Evolutionary conservation across 148 eudicot genomes (phyloP), one percentile per base, ranked within the genome.

Genomic region (Polygonum aviculare): DNA sequence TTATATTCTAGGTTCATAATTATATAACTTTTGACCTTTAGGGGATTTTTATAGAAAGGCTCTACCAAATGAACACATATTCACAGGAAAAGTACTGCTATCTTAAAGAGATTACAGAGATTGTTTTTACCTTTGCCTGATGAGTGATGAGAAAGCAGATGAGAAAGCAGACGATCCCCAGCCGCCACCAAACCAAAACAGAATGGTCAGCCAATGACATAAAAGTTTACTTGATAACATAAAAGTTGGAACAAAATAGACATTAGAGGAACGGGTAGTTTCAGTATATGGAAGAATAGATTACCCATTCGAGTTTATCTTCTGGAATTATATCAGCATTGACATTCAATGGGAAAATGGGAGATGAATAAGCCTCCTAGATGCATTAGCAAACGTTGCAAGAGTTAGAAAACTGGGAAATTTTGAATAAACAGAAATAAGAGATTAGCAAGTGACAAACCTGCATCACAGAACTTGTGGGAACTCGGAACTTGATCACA

Each of bases 401-500:
- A 11, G 19, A 21, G 75, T 22, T 26, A 72, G 36, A 41, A 72
- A 41, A 72, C 33, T 12, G 11, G 54, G 36, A 45, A 45, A 19
- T 21, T 21, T 31, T n/a, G 10, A 33, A 22, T 72, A 21, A 72
- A 41, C 15, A 41, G 50, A 72, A 22, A 41, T 26, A 1, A 2
- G n/a, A 72, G 19, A 12, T 19, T 48, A 12, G 54, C 54, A 48
- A 72, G 54, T 72, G 40, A 33, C 2, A 45, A 45, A 72, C 75
- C 75, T 72, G 75, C 12, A 72, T 12, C 36, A 52, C 52, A 9
- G 75, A 47, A 11, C 45, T 72, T 19, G 75, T 72, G 75, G 75
- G 75, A 41, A 72, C 54, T 3, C 75, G 75, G 75, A 41, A 72
- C 54, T 72, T 72, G 31, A 72, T 72, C 51, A 72, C 75, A 72